Base-by-base conservation (phyloP, 257 asterid species). In the Pogostemon cablin region DNA sequence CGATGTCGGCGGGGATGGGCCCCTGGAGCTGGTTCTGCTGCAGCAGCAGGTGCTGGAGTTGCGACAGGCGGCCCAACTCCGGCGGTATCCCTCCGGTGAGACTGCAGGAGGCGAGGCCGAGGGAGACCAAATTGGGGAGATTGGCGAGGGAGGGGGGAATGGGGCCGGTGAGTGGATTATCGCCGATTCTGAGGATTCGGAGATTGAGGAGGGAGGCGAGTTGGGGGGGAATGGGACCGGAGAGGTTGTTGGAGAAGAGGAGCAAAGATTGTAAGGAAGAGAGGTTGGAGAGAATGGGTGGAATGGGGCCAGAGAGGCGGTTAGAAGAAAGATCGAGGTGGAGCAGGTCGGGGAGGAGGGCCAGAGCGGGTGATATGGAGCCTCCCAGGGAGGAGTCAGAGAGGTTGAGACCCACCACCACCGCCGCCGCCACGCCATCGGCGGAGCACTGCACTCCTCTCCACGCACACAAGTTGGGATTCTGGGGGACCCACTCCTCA, bases 221-320 rank as follows among this genome's bases (percentile, higher is more conserved):
- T 11, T 84, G 74, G 40, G 87, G 57, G 0, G 98, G 98, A 12
- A 93, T 88, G 86, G 88, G 78, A 67, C 98, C 98, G 71, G 87
- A 79, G 79, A 93, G 88, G 47, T 73, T 88, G 86, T 88, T 90
- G 39, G 98, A 87, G 79, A 82, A 90, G 49, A 92, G 92, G 48
- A 88, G 86, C 76, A 92, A 47, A 50, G 84, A 82, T 76, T 86
- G 79, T 86, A 90, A 77, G 46, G 84, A 79, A 25, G 93, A 75
- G 20, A 90, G 92, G 81, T 85, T 84, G 63, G 96, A 82, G 39
- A 92, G 86, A 78, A 91, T 44, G 73, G 97, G 81, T 87, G 98
- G 98, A 42, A 90, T 90, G 92, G 96, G 88, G 42, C 97, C 97
- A 12, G 96, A 67, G 69, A 88, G 85, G 4, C 6, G 57, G 57